Base-by-base conservation (phyloP, 2,329 filamentous ascomycete genomes). In the Coniochaeta sp. region DNA sequence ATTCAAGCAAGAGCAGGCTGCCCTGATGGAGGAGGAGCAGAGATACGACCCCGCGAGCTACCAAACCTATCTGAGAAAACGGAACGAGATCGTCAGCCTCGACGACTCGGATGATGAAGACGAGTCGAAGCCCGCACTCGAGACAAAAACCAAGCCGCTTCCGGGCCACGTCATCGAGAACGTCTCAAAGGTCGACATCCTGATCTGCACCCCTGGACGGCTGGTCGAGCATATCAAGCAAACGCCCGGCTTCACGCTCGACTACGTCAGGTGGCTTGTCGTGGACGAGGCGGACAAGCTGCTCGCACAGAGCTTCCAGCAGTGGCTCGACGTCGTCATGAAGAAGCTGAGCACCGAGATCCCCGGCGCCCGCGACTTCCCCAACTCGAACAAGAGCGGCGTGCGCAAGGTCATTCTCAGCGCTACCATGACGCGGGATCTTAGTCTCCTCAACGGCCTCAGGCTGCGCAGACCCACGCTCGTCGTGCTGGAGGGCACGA, bases 241-340 rank as follows among this genome's bases (percentile, higher is more conserved):
- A 62, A 98, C 93, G 0, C 84, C 85, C 3, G 92, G 91, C 0
- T 97, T 98, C 71, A 84, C 81, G 0, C 79, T 98, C 24, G 84
- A 89, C 60, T 82, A 89, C 69, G 79, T 97, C 4, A 85, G 90
- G 62, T 98, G 93, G 92, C 79, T 98, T 0, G 85, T 97, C 2
- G 89, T 97, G 54, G 93, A 98, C 68, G 93, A 98, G 74, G 95
- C 93, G 12, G 93, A 98, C 73, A 91, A 95, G 70, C 78, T 98
- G 14, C 82, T 98, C 6, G 89, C 93, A 50, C 91, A 98, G 72
- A 93, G 89, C 68, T 97, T 95, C 73, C 93, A 97, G 71, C 89
- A 93, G 68, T 97, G 93, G 93, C 79, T 96, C 3, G 84, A 87
- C 44, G 76, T 88, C 0, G 84, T 95, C 7, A 87, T 91, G 69